Evolutionary conservation across 1,284 basidiomycete genomes (phyloP).

Genomic region (Apiotrichum veenhuisii): DNA sequence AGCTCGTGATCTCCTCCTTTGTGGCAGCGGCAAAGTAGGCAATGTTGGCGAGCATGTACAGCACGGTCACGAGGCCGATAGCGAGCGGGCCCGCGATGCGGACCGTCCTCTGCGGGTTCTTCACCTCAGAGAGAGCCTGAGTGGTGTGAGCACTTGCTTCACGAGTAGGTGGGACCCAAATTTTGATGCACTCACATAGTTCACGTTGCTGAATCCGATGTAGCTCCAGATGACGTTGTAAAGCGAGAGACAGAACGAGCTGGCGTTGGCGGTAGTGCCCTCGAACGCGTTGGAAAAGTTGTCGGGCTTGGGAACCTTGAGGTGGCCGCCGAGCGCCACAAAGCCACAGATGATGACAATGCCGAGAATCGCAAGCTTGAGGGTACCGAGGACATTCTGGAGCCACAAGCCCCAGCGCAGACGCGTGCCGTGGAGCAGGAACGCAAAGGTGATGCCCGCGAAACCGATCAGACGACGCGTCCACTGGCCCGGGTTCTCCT

Average conservation of each 20-base stretch:
- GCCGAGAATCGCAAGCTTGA: constrained; percentile 10
- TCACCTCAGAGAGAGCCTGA: constrained; percentile 43
- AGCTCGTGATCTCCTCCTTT: constrained; percentile 35
- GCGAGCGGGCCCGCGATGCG: constrained; percentile 33
- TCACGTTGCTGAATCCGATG: constrained; percentile 53
- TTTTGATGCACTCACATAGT: constrained; percentile 21
- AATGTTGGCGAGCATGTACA: constrained; percentile 39
- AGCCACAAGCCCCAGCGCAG: constrained; percentile 8
- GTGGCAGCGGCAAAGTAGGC: constrained; percentile 51
- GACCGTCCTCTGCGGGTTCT: constrained; percentile 37
- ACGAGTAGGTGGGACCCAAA: too few species aligned
- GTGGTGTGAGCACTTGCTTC: background rate
- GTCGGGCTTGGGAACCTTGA: constrained; percentile 52
- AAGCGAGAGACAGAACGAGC: constrained; percentile 7
- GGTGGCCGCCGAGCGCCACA: constrained; percentile 55
- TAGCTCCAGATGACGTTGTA: constrained; percentile 25
- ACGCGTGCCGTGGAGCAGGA: constrained; percentile 26
- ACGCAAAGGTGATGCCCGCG: constrained; percentile 11
- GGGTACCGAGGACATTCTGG: constrained; percentile 11
- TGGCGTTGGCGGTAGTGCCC: constrained; percentile 43
- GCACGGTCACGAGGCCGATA: constrained; percentile 28
- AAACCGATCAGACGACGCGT: constrained; percentile 13
- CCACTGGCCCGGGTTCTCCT: constrained; percentile 13
- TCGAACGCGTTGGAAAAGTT: constrained; percentile 56
- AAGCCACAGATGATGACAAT: constrained; percentile 52